These are phyloP conservation scores for Dactylellina drechsleri DNA, from an alignment of 2,329 filamentous ascomycete species.

Conservation along the genomic window DNA sequence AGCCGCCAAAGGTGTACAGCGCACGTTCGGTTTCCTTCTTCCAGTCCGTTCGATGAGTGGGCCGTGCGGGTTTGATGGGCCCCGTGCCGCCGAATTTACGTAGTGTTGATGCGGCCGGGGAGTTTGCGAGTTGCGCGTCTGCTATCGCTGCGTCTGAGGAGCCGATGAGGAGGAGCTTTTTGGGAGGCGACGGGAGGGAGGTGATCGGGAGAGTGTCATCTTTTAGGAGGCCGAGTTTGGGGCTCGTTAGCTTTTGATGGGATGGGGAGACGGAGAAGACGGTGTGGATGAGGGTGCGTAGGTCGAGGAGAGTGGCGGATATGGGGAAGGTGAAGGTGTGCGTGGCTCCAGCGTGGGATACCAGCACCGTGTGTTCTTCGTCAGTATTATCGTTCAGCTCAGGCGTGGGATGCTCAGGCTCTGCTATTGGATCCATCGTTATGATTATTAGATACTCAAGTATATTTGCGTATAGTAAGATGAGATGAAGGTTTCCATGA, in stretches of 20 bases:
- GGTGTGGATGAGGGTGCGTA: constrained; percentile 70
- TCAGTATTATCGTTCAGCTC: constrained; percentile 12
- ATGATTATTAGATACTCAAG: not conserved
- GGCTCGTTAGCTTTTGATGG: constrained; percentile 76
- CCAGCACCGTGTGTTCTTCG: constrained; percentile 64
- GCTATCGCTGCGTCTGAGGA: constrained; percentile 65
- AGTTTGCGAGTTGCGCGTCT: constrained; percentile 61
- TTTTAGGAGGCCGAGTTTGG: constrained; percentile 73
- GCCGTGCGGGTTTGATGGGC: constrained; percentile 62
- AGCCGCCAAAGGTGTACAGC: constrained; percentile 81
- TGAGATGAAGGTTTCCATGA: too few species aligned
- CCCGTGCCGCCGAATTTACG: constrained; percentile 61
- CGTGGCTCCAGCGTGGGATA: constrained; percentile 64
- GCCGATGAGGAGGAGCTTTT: constrained; percentile 68
- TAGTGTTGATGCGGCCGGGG: constrained; percentile 39
- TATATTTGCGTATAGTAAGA: too few species aligned
- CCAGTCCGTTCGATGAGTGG: constrained; percentile 62
- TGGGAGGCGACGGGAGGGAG: constrained; percentile 68
- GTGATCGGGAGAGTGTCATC: constrained; percentile 67
- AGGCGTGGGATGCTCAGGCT: constrained; percentile 4
- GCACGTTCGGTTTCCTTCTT: constrained; percentile 68
- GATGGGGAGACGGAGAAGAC: constrained; percentile 67
- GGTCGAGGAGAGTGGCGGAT: constrained; percentile 68
- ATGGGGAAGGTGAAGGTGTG: constrained; percentile 64
- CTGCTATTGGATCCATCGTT: constrained; percentile 26